Conservation (phyloP, 2,329 filamentous ascomycete genomes). For the Phialophora chinensis region DNA sequence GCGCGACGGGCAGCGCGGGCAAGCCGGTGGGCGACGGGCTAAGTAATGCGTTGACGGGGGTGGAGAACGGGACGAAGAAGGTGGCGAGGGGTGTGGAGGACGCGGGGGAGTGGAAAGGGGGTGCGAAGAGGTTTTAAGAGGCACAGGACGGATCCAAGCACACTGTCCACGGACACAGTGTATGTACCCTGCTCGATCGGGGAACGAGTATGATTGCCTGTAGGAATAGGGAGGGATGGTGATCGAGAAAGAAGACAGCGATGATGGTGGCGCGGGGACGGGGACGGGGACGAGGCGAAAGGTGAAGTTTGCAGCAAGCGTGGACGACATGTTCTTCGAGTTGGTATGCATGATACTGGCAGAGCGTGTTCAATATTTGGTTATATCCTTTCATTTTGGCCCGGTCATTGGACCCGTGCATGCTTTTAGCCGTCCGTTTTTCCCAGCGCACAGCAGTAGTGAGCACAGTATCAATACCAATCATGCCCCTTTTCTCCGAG, state of each 20-base stretch:
- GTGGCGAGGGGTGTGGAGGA: constrained; percentile 62
- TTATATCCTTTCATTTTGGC: too few relatives aligned
- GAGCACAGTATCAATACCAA: constrained; percentile 60
- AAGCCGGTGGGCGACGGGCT: constrained; percentile 63
- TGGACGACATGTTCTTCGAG: neutral
- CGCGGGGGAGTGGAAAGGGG: constrained; percentile 60
- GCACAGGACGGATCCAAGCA: too few relatives aligned
- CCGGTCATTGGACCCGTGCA: too few relatives aligned
- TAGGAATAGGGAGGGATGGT: too few relatives aligned
- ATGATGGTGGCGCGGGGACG: neutral
- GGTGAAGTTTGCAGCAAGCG: neutral
- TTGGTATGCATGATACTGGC: neutral
- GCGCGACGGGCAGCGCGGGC: constrained; percentile 61
- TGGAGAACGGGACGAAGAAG: constrained; percentile 58
- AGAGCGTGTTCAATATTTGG: too few relatives aligned
- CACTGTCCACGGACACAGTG: too few relatives aligned
- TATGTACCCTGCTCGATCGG: too few relatives aligned
- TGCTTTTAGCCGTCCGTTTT: too few relatives aligned
- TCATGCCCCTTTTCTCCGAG: constrained; percentile 61
- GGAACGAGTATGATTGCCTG: too few relatives aligned
- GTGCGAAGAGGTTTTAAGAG: constrained; percentile 30
- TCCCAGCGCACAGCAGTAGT: too few relatives aligned
- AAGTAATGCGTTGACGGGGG: constrained; percentile 58
- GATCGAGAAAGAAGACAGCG: neutral
- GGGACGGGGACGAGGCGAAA: neutral